These are phyloP conservation scores for Plantago elongata DNA, from an alignment of 257 asterid genomes.

Conservation along the genomic window DNA sequence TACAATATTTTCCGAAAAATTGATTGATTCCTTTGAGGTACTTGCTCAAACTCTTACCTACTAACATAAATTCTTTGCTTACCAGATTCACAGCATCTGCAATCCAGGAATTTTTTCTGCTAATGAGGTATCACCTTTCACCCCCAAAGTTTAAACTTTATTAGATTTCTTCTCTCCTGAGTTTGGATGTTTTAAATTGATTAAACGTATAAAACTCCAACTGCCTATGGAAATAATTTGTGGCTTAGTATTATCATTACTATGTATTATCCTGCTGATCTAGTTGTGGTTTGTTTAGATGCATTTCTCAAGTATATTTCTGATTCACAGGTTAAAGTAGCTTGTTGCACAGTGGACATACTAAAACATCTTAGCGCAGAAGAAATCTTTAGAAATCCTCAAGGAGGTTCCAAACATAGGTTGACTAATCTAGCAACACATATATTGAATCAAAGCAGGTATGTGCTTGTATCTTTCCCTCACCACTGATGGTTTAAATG, in stretches of 20 bases:
- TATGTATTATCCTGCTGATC: not conserved
- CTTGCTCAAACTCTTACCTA: conserved; percentile 3
- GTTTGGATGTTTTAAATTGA: not conserved
- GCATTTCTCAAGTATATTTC: conserved; percentile 15
- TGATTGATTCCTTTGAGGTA: not conserved
- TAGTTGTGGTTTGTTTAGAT: not conserved
- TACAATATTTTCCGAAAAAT: conserved; percentile 17
- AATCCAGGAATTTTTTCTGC: conserved; percentile 87
- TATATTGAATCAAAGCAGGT: conserved; percentile 73
- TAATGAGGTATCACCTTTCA: conserved; percentile 52
- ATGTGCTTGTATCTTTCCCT: conserved; percentile 13
- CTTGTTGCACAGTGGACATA: conserved; percentile 82
- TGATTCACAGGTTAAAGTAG: conserved; percentile 62
- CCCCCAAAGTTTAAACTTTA: conserved; percentile 13
- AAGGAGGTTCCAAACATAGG: conserved; percentile 82
- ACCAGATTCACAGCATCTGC: conserved; percentile 66
- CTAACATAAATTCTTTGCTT: conserved; percentile 14
- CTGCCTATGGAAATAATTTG: not conserved
- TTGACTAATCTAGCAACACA: conserved; percentile 83
- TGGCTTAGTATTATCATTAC: conserved; percentile 1
- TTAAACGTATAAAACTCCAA: not conserved
- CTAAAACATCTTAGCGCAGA: conserved; percentile 93
- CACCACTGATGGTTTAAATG: not conserved
- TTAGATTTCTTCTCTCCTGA: not conserved
- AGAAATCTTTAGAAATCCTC: conserved; percentile 83